Percentiles rank a stretch among this genome's conserved stretches.
phyloP scores from a whole-genome alignment of 2,329 filamentous ascomycete species.

The Cercospora canescens region DNA sequence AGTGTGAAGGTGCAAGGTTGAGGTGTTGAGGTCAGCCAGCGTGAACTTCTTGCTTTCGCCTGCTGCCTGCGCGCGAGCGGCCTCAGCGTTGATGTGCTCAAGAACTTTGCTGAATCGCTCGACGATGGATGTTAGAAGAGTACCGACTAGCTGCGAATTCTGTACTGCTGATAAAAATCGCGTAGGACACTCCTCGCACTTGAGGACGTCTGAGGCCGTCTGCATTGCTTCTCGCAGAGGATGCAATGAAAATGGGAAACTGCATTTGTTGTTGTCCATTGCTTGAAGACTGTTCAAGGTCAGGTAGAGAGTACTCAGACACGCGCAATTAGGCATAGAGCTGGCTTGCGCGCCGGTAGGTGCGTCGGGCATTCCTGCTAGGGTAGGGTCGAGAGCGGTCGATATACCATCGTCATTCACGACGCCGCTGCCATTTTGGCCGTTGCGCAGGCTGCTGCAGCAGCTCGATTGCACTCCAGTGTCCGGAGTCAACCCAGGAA shows the following conservation, averaged over 20 bases:
- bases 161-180: slow-evolving; percentile 46
- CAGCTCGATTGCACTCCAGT: slow-evolving; percentile 11
- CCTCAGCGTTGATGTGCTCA: slow-evolving; percentile 42
- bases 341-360: slow-evolving; percentile 4
- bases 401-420: slow-evolving; percentile 4
- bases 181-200: slow-evolving; percentile 45
- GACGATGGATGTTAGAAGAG: slow-evolving; percentile 43
- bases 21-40: slow-evolving; percentile 44
- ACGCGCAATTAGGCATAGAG: slow-evolving; percentile 40
- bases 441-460: slow-evolving; percentile 8
- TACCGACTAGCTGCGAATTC: slow-evolving; percentile 45
- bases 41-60: slow-evolving; percentile 44
- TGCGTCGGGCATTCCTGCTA: not conserved
- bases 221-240: slow-evolving; percentile 44
- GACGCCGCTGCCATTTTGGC: not conserved
- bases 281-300: slow-evolving; percentile 44
- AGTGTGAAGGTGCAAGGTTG: slow-evolving; percentile 45
- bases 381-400: slow-evolving; percentile 21
- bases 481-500: slow-evolving; percentile 28
- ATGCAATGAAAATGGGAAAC: slow-evolving; percentile 46
- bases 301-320: slow-evolving; percentile 49
- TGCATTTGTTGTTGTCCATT: slow-evolving; percentile 33
- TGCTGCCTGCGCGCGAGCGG: slow-evolving; percentile 32
- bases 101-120: slow-evolving; percentile 46
- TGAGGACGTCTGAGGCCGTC: slow-evolving; percentile 41